Conservation (phyloP, 2,329 filamentous ascomycete genomes). For the Cordyceps javanica region DNA sequence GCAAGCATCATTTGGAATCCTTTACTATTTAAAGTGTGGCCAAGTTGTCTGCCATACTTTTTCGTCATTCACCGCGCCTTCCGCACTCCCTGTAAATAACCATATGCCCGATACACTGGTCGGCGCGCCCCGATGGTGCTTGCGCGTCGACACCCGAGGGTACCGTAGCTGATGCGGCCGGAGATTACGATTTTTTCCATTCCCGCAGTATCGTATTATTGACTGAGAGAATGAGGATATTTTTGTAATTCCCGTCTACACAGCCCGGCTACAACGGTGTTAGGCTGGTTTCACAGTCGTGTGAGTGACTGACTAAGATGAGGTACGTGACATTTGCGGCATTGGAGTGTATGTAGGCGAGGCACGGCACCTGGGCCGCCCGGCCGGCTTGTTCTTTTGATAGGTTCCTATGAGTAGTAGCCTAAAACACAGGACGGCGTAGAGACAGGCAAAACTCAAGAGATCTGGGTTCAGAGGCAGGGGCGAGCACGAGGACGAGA, state of each 20-base stretch:
- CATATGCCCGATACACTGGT: not conserved
- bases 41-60: no score
- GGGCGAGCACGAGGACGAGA: not conserved
- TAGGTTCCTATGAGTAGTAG: not conserved
- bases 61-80: no score
- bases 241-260: not conserved
- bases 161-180: not conserved
- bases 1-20: not conserved
- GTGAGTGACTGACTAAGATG: not conserved
- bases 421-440: conserved; percentile 4
- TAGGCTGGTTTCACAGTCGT: not conserved
- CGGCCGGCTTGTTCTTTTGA: not conserved
- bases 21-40: no score
- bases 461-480: not conserved
- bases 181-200: not conserved
- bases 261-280: not conserved
- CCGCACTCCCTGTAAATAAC: no score
- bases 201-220: not conserved
- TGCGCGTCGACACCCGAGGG: not conserved
- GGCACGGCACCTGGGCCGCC: not conserved
- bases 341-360: not conserved
- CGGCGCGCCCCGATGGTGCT: not conserved
- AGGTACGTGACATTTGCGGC: not conserved
- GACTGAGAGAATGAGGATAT: not conserved
- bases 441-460: not conserved